These are phyloP conservation scores for Primulina huaijiensis DNA, from an alignment of 257 asterid species.

Conservation along the genomic window DNA sequence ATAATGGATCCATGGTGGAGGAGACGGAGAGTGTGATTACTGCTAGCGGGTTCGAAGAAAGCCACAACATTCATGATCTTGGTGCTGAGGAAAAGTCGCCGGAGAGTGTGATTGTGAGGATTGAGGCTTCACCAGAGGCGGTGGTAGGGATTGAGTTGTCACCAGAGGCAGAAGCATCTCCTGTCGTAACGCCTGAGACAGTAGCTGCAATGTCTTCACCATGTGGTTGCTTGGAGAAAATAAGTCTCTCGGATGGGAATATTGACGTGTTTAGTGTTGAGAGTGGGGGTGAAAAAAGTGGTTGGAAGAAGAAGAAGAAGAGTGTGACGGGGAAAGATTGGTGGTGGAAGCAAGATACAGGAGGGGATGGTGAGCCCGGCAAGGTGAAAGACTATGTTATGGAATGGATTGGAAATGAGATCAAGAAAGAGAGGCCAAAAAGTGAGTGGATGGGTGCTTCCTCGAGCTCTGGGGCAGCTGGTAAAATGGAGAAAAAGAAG, in stretches of 20 bases:
- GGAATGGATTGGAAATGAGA: slow-evolving; percentile 97
- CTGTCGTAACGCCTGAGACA: slow-evolving; percentile 68
- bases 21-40: slow-evolving; percentile 87
- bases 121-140: slow-evolving; percentile 66
- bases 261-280: slow-evolving; percentile 57
- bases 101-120: slow-evolving; percentile 56
- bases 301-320: slow-evolving; percentile 66
- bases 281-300: slow-evolving; percentile 55
- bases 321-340: slow-evolving; percentile 77
- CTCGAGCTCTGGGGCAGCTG: slow-evolving; percentile 39
- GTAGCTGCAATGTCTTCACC: slow-evolving; percentile 77
- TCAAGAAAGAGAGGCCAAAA: slow-evolving; percentile 86
- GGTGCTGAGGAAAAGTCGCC: slow-evolving; percentile 63
- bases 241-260: slow-evolving; percentile 62
- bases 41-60: slow-evolving; percentile 59
- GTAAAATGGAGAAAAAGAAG: slow-evolving; percentile 57
- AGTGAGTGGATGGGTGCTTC: slow-evolving; percentile 73
- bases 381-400: slow-evolving; percentile 83
- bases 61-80: slow-evolving; percentile 26
- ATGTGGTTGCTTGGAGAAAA: slow-evolving; percentile 56
- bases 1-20: slow-evolving; percentile 69
- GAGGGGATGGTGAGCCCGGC: slow-evolving; percentile 49
- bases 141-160: slow-evolving; percentile 49
- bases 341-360: slow-evolving; percentile 99
- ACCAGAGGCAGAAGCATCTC: slow-evolving; percentile 43